Percentiles rank a stretch among this genome's conserved stretches.
Conservation (phyloP, 1,139 yeast genomes). For the Kodamaea alishanica region DNA sequence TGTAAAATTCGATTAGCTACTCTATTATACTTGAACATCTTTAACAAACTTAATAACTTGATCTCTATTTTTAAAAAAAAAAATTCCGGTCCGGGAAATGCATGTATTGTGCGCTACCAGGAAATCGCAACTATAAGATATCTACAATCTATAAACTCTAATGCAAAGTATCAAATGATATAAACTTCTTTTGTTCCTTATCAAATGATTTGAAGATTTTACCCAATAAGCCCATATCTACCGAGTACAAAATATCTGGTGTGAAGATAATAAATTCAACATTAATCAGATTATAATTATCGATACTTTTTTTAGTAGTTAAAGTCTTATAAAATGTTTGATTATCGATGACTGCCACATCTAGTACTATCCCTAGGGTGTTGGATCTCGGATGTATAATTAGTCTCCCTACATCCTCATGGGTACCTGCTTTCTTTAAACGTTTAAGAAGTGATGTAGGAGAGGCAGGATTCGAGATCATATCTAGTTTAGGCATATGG, state of each 20-base stretch:
- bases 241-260: constrained; percentile 1
- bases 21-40: neutral
- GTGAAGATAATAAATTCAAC: constrained; percentile 2
- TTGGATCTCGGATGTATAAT: constrained; percentile 5
- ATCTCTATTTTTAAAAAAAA: too few relatives aligned
- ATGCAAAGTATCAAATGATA: neutral
- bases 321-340: constrained; percentile 5
- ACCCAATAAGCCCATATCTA: constrained; percentile 6
- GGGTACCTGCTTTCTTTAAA: neutral
- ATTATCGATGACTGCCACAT: constrained; percentile 2
- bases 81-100: too few relatives aligned
- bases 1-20: neutral
- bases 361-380: constrained; percentile 5
- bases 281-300: constrained; percentile 3
- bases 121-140: too few relatives aligned
- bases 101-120: too few relatives aligned
- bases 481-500: constrained; percentile 5
- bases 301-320: constrained; percentile 6
- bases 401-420: constrained; percentile 3
- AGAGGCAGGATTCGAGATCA: neutral
- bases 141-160: too few relatives aligned
- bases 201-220: neutral
- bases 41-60: neutral
- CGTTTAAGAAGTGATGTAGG: neutral
- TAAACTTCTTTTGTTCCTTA: neutral